These are phyloP conservation scores for Escovopsis sp. DNA, from an alignment of 2,329 filamentous ascomycete species.

Conservation along the genomic window DNA sequence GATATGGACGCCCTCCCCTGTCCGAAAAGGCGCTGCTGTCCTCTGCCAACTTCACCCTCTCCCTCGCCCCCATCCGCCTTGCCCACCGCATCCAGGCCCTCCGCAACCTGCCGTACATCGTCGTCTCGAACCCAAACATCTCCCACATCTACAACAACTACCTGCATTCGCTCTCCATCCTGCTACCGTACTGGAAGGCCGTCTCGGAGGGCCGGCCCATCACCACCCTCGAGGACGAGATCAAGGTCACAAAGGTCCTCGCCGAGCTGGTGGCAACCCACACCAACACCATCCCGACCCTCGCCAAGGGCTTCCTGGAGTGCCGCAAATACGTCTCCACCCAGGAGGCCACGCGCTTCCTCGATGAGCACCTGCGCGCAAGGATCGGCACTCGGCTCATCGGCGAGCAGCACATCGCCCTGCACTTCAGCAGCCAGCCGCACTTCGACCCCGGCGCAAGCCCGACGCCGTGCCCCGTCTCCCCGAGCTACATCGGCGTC, in stretches of 20 bases:
- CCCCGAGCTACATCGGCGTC: conserved; percentile 71
- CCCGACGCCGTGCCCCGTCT: conserved; percentile 35
- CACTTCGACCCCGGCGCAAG: conserved; percentile 44
- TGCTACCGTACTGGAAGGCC: conserved; percentile 63
- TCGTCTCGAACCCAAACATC: conserved; percentile 95
- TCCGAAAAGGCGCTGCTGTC: conserved; percentile 66
- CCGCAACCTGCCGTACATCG: conserved; percentile 89
- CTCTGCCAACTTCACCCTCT: conserved; percentile 91
- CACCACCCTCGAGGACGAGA: conserved; percentile 66
- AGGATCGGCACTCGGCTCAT: conserved; percentile 89
- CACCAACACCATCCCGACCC: conserved; percentile 81
- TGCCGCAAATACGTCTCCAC: conserved; percentile 80
- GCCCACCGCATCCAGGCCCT: conserved; percentile 89
- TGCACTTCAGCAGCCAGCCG: conserved; percentile 60
- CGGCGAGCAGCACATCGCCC: conserved; percentile 89
- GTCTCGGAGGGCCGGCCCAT: conserved; percentile 22
- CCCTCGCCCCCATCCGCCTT: conserved; percentile 78
- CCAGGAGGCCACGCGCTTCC: conserved; percentile 70
- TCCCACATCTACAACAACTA: conserved; percentile 94
- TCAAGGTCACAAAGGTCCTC: conserved; percentile 80
- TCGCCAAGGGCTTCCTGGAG: conserved; percentile 86
- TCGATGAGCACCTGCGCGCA: conserved; percentile 86
- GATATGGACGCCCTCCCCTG: conserved; percentile 69
- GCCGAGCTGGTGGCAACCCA: conserved; percentile 93
- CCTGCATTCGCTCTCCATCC: conserved; percentile 76